Percentiles rank a stretch among this genome's conserved stretches.
Conservation (phyloP, 1,284 basidiomycete species). For the Kwoniella shivajii region DNA sequence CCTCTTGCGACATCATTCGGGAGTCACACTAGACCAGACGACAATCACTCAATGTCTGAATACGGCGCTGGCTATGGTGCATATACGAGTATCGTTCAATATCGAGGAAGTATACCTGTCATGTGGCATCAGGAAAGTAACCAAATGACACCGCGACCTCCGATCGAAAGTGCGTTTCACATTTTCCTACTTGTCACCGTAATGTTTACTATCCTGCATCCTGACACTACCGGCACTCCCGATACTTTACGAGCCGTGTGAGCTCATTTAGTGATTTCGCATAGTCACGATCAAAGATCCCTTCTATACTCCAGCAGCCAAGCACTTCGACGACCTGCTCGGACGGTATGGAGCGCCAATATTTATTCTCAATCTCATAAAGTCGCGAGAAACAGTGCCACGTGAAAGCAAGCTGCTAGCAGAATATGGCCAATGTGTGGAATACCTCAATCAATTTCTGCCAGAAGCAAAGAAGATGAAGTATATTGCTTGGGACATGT, state of each 20-base stretch:
- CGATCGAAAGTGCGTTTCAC: conserved; percentile 79
- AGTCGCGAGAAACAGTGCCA: conserved; percentile 68
- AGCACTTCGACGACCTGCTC: conserved; percentile 92
- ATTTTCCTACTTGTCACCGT: too few species aligned
- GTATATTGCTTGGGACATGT: conserved; percentile 97
- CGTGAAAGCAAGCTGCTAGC: conserved; percentile 91
- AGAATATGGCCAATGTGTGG: conserved; percentile 89
- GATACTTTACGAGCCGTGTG: neutral
- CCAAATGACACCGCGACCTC: conserved; percentile 86
- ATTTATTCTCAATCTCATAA: conserved; percentile 95
- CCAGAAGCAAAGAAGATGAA: conserved; percentile 82
- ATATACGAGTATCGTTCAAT: conserved; percentile 95
- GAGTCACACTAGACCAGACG: conserved; percentile 52
- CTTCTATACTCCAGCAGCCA: conserved; percentile 88
- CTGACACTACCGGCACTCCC: too few species aligned
- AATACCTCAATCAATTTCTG: conserved; percentile 94
- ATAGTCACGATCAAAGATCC: conserved; percentile 94
- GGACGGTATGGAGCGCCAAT: conserved; percentile 87
- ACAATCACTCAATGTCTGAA: conserved; percentile 23
- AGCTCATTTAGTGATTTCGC: neutral
- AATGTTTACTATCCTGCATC: too few species aligned
- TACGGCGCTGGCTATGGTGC: conserved; percentile 58
- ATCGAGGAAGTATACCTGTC: conserved; percentile 91
- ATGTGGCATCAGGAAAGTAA: conserved; percentile 95
- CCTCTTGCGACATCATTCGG: conserved; percentile 90